Base-by-base conservation (phyloP, 2,329 filamentous ascomycete species). In the Drechslera avenae region DNA sequence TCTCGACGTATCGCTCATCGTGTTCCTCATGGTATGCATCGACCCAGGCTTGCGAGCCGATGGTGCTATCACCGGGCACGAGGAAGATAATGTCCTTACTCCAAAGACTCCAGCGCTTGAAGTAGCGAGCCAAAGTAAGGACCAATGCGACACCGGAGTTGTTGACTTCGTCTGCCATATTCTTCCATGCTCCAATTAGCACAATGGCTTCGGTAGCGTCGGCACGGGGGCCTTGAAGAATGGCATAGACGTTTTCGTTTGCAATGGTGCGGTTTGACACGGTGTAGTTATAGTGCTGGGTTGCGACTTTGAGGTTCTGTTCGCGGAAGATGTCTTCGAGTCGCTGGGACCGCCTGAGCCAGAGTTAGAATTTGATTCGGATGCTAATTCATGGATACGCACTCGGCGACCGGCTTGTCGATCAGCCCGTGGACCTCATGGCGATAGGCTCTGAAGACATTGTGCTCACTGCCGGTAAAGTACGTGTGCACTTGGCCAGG, bases 181-280 rank as follows among this genome's bases (percentile, higher is more conserved):
- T 97, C 69, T 81, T 86, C 91, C 92, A 96, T 2, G 92, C 87
- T 18, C 89, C 91, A 14, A 97, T 87, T 32, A 99, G 78, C 17
- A 99, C 94, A 68, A 99, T 91, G 9, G 94, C 94, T 75, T 99
- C 94, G 1, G 94, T 99, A 12, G 94, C 94, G 78, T 99, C 94
- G 39, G 94, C 93, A 33, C 94, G 85, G 0, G 94, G 94, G 2
- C 93, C 94, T 70, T 96, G 91, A 7, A 99, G 83, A 54, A 99
- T 88, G 5, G 90, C 91, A 73, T 99, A 99, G 35, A 94, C 81
- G 74, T 99, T 99, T 79, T 96, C 87, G 44, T 93, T 92, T 3
- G 83, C 77, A 67, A 89, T 87, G 8, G 81, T 83, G 59, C 86
- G 82, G 4, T 91, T 92, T 1, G 89, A 87, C 10, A 90, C 88